Evolutionary conservation across 768 basidiomycete species (phyloP).

Genomic region (Mycena albidolilacea): DNA sequence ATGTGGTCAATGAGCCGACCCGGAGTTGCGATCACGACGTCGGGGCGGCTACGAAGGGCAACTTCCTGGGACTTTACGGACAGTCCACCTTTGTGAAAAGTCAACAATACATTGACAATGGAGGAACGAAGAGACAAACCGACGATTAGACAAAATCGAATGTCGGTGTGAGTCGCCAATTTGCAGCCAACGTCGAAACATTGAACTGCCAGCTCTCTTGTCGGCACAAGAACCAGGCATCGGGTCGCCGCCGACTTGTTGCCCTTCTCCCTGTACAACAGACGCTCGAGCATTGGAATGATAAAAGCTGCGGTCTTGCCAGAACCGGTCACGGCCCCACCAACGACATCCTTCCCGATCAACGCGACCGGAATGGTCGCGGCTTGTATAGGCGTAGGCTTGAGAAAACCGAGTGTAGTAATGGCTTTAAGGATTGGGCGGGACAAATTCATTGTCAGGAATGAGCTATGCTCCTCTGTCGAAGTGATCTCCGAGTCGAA

Average conservation of each 20-base stretch:
- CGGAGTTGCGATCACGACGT: constrained; percentile 96
- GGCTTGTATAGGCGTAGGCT: constrained; percentile 96
- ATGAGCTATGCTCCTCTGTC: constrained; percentile 78
- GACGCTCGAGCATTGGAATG: constrained; percentile 93
- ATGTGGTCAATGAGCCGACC: constrained; percentile 98
- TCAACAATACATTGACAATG: constrained; percentile 24
- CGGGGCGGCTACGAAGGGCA: constrained; percentile 87
- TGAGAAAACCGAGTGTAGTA: constrained; percentile 82
- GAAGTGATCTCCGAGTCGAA: constrained; percentile 76
- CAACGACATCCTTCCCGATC: constrained; percentile 95
- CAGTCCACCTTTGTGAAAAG: constrained; percentile 77
- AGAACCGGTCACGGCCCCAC: constrained; percentile 95
- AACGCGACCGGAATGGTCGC: constrained; percentile 95
- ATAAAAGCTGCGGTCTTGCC: constrained; percentile 99
- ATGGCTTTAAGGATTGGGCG: constrained; percentile 94
- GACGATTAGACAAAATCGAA: constrained; percentile 92
- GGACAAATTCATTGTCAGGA: constrained; percentile 95
- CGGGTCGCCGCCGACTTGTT: constrained; percentile 89
- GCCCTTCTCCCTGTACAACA: constrained; percentile 92
- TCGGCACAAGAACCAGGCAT: constrained; percentile 94
- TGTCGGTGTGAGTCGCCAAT: constrained; percentile 89
- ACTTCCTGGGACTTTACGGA: constrained; percentile 94
- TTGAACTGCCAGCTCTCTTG: constrained; percentile 95
- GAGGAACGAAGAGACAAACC: constrained; percentile 64
- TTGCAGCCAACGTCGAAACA: constrained; percentile 94